phyloP scores from a whole-genome alignment of 805 yeast genomes.

The Yarrowia porcina region DNA sequence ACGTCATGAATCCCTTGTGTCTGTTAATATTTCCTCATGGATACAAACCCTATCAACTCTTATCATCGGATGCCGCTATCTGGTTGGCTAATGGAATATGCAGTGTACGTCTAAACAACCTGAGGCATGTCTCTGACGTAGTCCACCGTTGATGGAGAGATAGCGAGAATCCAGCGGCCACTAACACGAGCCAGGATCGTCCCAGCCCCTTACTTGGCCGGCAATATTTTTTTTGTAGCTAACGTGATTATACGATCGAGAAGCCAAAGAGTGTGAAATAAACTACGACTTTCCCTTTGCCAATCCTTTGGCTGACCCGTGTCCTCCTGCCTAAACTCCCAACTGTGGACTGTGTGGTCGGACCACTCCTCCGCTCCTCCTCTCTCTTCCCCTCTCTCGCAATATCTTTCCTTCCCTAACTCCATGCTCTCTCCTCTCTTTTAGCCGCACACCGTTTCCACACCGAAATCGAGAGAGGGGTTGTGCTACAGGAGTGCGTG shows the following conservation, averaged over 20 bases:
- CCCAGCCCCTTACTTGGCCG: background rate
- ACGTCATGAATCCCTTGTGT: slow-evolving; percentile 12
- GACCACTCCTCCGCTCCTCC: background rate
- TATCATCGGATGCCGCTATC: slow-evolving; percentile 9
- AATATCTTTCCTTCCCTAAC: slow-evolving; percentile 8
- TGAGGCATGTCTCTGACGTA: slow-evolving; percentile 7
- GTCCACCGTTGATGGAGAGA: slow-evolving; percentile 23
- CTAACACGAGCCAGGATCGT: background rate
- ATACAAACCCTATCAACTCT: slow-evolving; percentile 11
- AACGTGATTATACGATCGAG: background rate
- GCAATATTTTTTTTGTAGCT: too few relatives aligned
- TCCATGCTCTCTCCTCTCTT: background rate
- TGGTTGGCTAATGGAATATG: slow-evolving; percentile 11
- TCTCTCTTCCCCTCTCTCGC: slow-evolving; percentile 17
- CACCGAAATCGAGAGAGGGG: background rate
- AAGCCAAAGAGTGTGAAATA: background rate
- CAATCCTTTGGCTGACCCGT: background rate
- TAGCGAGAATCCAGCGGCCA: background rate
- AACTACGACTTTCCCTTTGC: background rate
- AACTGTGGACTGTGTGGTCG: background rate
- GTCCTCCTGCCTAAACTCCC: slow-evolving; percentile 6
- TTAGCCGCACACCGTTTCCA: slow-evolving; percentile 21
- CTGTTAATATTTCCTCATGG: slow-evolving; percentile 21
- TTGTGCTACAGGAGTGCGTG: slow-evolving; percentile 11
- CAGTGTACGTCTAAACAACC: slow-evolving; percentile 18